Percentiles rank a stretch among this genome's conserved stretches.
These are phyloP conservation scores for Pestalotiopsis sp. DNA, from an alignment of 2,329 filamentous ascomycete genomes.

Conservation along the genomic window DNA sequence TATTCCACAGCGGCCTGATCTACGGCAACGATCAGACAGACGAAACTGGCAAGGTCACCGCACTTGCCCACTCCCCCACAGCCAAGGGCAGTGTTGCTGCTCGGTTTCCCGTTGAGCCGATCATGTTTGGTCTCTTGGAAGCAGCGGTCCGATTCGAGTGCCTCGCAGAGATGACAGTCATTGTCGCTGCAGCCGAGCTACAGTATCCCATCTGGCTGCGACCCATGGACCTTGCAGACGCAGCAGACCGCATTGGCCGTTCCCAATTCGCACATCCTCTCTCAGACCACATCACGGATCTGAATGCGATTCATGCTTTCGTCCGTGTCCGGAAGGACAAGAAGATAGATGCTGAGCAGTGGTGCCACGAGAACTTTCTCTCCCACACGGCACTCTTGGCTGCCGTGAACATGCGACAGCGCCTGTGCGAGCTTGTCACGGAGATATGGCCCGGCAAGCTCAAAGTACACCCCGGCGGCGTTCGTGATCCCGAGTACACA, in stretches of 20 bases:
- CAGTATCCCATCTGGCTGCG: neutral
- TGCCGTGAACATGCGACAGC: neutral
- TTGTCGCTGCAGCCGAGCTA: neutral
- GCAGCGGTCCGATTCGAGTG: neutral
- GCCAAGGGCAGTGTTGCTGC: too few relatives aligned
- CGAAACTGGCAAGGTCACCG: too few relatives aligned
- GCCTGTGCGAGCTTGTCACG: neutral
- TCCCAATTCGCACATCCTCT: neutral
- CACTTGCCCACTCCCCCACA: too few relatives aligned
- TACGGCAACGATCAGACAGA: too few relatives aligned
- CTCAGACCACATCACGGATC: neutral
- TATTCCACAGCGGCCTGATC: too few relatives aligned
- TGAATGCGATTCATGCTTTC: neutral
- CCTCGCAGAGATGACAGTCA: neutral
- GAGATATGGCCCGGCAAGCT: neutral
- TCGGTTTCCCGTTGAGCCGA: too few relatives aligned
- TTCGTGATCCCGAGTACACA: neutral
- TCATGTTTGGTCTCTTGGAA: neutral
- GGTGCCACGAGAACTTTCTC: neutral
- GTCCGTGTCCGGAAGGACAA: neutral
- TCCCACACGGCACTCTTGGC: neutral
- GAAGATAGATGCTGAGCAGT: neutral
- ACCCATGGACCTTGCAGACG: neutral
- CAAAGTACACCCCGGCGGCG: rapidly evolving
- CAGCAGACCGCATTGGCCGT: neutral